These are phyloP conservation scores for Citrus sinensis DNA, from an alignment of 345 rosid species.

Conservation along the genomic window DVS_A1.0 CM039169.1:881001-881500, in stretches of 20 bases:
- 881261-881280: background rate
- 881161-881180: background rate
- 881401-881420: no score
- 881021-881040: background rate
- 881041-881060: background rate
- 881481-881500: no score
- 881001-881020: background rate
- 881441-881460: no score
- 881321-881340: background rate
- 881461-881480: no score
- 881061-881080: background rate
- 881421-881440: no score
- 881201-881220: background rate
- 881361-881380: background rate
- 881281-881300: background rate
- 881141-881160: background rate
- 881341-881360: background rate
- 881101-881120: background rate
- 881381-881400: background rate
- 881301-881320: background rate
- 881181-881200: background rate
- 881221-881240: background rate
- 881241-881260: background rate
- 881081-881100: background rate
- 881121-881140: background rate